Evolutionary conservation across 495 filamentous ascomycete species (phyloP).

Genomic region (Filosporella fistucella): DNA sequence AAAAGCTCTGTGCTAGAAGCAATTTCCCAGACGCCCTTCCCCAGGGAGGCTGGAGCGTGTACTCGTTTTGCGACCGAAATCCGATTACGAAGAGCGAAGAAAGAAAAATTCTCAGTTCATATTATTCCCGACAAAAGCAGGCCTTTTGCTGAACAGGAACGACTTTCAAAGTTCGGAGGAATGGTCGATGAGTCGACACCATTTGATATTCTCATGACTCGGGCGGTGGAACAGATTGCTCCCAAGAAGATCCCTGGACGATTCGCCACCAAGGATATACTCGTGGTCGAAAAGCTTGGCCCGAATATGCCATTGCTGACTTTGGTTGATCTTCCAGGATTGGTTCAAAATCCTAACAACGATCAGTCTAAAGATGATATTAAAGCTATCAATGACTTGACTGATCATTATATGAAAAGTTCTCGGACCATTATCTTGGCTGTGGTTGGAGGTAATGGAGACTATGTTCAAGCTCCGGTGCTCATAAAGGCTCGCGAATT

Average conservation of each 20-base stretch:
- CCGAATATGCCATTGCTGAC: constrained; percentile 49
- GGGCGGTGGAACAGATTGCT: not conserved
- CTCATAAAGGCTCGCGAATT: constrained; percentile 38
- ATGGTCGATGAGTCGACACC: not conserved
- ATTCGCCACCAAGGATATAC: constrained; percentile 43
- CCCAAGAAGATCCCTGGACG: constrained; percentile 8
- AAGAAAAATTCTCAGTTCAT: not conserved
- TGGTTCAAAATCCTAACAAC: constrained; percentile 43
- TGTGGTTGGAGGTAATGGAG: constrained; percentile 46
- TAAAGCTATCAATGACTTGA: constrained; percentile 38
- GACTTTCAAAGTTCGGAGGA: not conserved
- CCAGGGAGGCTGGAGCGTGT: constrained; percentile 45
- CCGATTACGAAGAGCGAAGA: constrained; percentile 31
- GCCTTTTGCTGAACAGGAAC: not conserved
- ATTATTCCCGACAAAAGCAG: constrained; percentile 1
- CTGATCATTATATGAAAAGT: constrained; percentile 46
- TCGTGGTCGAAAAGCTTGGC: constrained; percentile 48
- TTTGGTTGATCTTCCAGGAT: constrained; percentile 51
- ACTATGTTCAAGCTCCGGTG: constrained; percentile 44
- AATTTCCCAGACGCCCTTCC: constrained; percentile 45
- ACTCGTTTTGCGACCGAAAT: constrained; percentile 53
- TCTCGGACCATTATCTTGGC: constrained; percentile 47
- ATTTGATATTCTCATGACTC: constrained; percentile 2
- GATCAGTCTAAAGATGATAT: constrained; percentile 42
- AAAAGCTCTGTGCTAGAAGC: constrained; percentile 49